These are phyloP conservation scores for Termitomyces sp. DNA, from an alignment of 768 basidiomycete species.

Conservation along the genomic window DNA sequence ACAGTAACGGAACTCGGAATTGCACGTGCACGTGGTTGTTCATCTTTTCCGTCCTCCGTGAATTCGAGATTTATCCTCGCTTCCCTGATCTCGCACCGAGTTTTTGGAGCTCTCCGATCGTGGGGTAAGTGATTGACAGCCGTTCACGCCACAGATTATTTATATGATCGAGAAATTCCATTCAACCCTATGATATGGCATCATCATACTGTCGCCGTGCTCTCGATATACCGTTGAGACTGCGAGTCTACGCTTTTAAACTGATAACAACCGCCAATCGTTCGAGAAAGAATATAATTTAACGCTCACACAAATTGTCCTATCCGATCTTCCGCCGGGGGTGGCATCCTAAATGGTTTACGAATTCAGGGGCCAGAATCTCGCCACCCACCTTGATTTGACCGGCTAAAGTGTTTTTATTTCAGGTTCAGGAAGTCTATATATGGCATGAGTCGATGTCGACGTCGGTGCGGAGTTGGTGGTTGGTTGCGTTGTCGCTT, in stretches of 20 bases:
- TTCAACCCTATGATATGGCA: neutral
- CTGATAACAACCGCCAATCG: neutral
- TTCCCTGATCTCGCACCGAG: neutral
- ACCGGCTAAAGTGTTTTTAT: slow-evolving; percentile 1
- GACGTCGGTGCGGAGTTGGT: slow-evolving; percentile 2
- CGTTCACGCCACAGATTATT: neutral
- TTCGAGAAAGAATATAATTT: neutral
- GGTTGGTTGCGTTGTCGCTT: neutral
- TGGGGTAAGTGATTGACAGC: neutral
- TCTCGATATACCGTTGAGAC: neutral
- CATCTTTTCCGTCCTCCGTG: neutral
- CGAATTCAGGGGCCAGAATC: neutral
- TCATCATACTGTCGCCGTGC: neutral
- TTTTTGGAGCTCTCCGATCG: neutral
- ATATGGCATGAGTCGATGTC: neutral
- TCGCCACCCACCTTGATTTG: neutral
- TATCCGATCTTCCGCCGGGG: slow-evolving; percentile 1
- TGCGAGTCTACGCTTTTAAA: neutral
- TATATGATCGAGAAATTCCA: neutral
- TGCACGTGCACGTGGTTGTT: neutral
- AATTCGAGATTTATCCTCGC: neutral
- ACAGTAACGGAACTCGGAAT: slow-evolving; percentile 1
- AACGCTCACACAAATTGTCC: neutral
- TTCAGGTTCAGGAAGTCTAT: neutral
- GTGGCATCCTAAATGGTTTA: neutral